phyloP scores from a whole-genome alignment of 257 asterid species.

The Solanum lignicaule region DNA sequence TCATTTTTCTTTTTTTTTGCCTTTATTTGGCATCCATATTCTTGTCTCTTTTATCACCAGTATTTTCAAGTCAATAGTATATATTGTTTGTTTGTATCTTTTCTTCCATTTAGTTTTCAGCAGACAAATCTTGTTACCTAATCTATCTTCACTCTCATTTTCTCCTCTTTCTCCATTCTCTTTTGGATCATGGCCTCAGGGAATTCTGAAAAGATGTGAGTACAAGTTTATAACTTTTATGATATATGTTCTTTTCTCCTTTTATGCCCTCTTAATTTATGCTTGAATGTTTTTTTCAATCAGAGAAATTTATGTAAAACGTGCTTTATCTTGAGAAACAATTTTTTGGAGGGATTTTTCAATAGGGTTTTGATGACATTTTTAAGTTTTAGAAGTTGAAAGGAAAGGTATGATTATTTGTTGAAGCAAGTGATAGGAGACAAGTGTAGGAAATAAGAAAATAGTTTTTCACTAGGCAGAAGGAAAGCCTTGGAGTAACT shows the following conservation, averaged over 20 bases:
- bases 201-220: conserved; percentile 2
- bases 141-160: not conserved
- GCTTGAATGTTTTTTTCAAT: not conserved
- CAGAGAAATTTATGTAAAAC: not conserved
- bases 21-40: not conserved
- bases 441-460: not conserved
- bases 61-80: not conserved
- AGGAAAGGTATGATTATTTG: not conserved
- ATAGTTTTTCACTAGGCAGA: not conserved
- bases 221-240: not conserved
- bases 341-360: not conserved
- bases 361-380: not conserved
- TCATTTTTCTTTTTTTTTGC: not conserved
- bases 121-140: not conserved
- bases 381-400: not conserved
- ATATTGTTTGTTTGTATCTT: not conserved
- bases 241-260: not conserved
- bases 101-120: not conserved
- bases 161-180: not conserved
- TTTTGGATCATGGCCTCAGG: not conserved
- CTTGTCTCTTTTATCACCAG: not conserved
- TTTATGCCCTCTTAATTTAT: not conserved
- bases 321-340: not conserved
- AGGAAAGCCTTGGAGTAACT: not conserved
- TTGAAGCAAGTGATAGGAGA: not conserved